Evolutionary conservation across 345 rosid genomes (phyloP), one percentile per base, ranked within the genome.

Genomic region (Populus ilicifolia): DNA sequence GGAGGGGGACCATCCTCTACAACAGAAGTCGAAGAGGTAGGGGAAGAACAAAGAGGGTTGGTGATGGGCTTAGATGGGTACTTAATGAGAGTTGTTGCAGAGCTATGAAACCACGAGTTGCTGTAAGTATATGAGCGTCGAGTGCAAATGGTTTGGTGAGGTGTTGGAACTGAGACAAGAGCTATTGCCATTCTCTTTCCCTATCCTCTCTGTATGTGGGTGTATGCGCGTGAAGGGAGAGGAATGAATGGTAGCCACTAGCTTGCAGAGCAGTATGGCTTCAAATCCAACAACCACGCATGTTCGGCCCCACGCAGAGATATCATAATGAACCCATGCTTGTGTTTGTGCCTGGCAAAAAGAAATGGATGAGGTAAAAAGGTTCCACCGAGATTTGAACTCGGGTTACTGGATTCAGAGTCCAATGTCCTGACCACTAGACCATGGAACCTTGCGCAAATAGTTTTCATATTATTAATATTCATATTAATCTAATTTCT

Each of bases 21-120:
- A 74, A 87, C 78, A 67, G 85, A 48, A 21, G 87, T 59, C 11
- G 87, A 63, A 69, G 93, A 81, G 75, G 89, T 80, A 33, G 88
- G 27, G 35, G 90, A 73, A 70, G 86, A 23, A 44, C 67, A 87
- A 36, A 62, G 80, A 70, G 82, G 75, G 75, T 75, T 1, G 63
- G n/a, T 23, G 64, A 73, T 33, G 77, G 78, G 86, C 82, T 81
- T 88, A 39, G 78, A 80, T 13, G 86, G 78, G 74, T 61, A 66
- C 39, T 78, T 79, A 56, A 76, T 14, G 48, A 82, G 77, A 78
- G 73, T 44, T 12, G 77, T 20, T n/a, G 79, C 3, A 27, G 56
- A 72, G 43, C 80, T 71, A 80, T 71, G 79, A 71, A 36, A 65
- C 72, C 66, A 59, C 72, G 82, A 6, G 67, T 71, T 68, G 75